phyloP scores from a whole-genome alignment of 441 rosid genomes.

The Cnidoscolus chayamansa region DNA sequence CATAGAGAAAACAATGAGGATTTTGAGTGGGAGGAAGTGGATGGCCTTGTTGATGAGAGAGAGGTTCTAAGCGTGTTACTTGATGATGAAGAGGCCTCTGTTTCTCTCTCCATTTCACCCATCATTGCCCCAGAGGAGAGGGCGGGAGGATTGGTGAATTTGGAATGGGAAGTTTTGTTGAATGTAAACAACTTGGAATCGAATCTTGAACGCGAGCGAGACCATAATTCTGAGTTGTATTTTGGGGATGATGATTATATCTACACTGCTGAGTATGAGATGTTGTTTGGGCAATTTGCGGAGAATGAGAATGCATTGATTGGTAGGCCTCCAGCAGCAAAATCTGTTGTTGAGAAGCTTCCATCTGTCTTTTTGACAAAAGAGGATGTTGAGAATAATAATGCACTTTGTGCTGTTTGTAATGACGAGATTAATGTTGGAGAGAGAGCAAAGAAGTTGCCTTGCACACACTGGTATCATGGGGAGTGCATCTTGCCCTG shows the following conservation, averaged over 20 bases:
- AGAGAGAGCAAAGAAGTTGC: constrained; percentile 59
- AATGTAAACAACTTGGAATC: constrained; percentile 53
- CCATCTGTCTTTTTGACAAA: constrained; percentile 46
- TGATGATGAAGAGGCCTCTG: constrained; percentile 51
- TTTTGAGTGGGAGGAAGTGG: constrained; percentile 94
- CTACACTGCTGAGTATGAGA: constrained; percentile 57
- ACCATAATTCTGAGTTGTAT: constrained; percentile 35
- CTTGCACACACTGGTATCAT: constrained; percentile 83
- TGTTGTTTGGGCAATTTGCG: constrained; percentile 62
- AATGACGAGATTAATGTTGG: constrained; percentile 72
- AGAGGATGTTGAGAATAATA: constrained; percentile 46
- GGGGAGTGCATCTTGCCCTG: constrained; percentile 77
- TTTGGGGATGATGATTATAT: constrained; percentile 55
- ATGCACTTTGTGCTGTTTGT: constrained; percentile 71
- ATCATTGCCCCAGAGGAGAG: constrained; percentile 51
- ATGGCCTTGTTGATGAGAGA: constrained; percentile 57
- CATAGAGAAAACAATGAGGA: constrained; percentile 57
- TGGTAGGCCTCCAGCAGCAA: constrained; percentile 70
- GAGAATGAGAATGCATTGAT: constrained; percentile 47
- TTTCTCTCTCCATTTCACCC: constrained; percentile 49
- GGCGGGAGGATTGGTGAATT: constrained; percentile 41
- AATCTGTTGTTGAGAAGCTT: constrained; percentile 56
- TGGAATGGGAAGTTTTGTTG: constrained; percentile 80
- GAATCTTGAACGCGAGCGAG: constrained; percentile 38
- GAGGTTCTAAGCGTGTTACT: constrained; percentile 55